Evolutionary conservation across 768 basidiomycete genomes (phyloP).

Genomic region (Suillus clintonianus): DNA sequence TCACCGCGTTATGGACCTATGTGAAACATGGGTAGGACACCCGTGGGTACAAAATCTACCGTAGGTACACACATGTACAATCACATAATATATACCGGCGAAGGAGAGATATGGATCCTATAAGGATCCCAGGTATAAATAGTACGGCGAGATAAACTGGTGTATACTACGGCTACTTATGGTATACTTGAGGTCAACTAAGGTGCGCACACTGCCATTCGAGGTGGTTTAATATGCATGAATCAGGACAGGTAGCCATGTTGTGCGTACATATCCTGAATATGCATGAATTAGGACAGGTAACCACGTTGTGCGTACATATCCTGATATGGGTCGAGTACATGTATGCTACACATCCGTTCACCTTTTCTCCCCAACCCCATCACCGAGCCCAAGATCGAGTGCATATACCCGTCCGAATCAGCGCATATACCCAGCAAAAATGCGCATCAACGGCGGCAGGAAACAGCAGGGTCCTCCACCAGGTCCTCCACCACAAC

Average conservation of each 20-base stretch:
- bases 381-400: background rate
- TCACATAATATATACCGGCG: background rate
- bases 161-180: background rate
- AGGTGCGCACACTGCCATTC: background rate
- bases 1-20: background rate
- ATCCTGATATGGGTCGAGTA: background rate
- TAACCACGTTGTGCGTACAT: background rate
- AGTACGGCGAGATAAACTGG: background rate
- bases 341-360: background rate
- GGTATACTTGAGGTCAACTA: background rate
- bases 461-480: background rate
- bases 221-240: background rate
- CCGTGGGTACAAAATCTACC: background rate
- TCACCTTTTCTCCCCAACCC: background rate
- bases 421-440: background rate
- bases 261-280: no score
- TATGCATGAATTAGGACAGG: no score
- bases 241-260: background rate
- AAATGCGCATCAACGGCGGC: background rate
- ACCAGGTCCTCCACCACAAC: background rate
- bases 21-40: background rate
- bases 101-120: background rate
- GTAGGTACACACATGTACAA: background rate
- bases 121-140: background rate
- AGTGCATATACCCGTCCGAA: background rate